Base-by-base conservation (phyloP, 2,329 filamentous ascomycete genomes). In the Pseudogymnoascus sp. region DNA sequence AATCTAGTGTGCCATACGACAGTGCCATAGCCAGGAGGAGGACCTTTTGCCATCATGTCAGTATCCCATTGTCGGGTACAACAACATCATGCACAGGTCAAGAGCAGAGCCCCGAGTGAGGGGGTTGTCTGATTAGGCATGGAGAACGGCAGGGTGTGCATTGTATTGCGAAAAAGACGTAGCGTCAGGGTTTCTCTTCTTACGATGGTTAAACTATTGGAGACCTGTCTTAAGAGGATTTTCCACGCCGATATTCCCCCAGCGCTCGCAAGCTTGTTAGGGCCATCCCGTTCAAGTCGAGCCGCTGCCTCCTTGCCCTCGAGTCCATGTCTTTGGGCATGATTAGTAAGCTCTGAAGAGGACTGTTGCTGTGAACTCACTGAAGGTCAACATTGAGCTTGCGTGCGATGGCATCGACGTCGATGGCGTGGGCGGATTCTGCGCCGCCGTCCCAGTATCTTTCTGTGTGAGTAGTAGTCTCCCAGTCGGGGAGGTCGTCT, bases 181-280 rank as follows among this genome's bases (percentile, higher is more conserved):
- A 12, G 28, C 21, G 28, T 59, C 21, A 37, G 34, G 53, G 53
- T 34, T 59, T 59, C 34, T 63, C 46, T 42, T 72, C 76, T 69
- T 75, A 81, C 86, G 73, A 88, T 80, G 67, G 88, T 91, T 76
- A 91, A 79, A 77, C 87, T 89, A 78, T 91, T 91, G 68, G 88
- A 89, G 69, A 90, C 83, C 78, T 91, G 88, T 72, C 87, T 88
- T 77, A 91, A 76, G 77, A 91, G 82, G 78, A 91, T 89, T 77
- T 88, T 84, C 84, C 87, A 89, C 76, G 88, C 72, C 75, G 88
- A 90, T 77, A 88, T 77, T 75, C 86, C 85, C 77, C 87, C 85
- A 79, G 86, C 84, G 76, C 85, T 84, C 76, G 88, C 84, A 78
- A 91, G 84, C 73, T 82, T 82, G 78, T 91, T 91, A 69, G 83